Base-by-base conservation (phyloP, 2,329 filamentous ascomycete genomes). In the Penicillium sp. region DNA sequence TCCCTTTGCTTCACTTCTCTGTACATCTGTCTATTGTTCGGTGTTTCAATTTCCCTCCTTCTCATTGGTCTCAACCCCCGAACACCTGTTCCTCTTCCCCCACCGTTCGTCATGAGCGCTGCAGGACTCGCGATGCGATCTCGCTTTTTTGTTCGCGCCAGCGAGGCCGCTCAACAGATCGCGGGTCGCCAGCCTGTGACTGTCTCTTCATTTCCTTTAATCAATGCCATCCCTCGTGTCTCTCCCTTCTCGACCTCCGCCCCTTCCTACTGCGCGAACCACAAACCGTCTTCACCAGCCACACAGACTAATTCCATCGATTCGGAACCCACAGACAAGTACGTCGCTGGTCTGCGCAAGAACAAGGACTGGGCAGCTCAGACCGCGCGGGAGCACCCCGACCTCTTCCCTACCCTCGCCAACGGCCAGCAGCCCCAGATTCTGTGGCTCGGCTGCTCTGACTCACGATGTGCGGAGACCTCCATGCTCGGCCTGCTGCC, bases 381-480 rank as follows among this genome's bases (percentile, higher is more conserved):
- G 68, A 88, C 87, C 66, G 77, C 83, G 53, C 81, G 86, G 65
- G 82, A 87, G 69, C 86, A 93, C 65, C 89, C 91, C 1, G 81
- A 86, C 16, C 88, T 92, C 79, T 92, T 94, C 79, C 80, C 84
- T 51, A 85, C 83, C 61, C 82, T 91, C 54, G 86, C 88, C 30
- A 80, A 82, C 62, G 89, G 89, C 65, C 91, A 94, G 76, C 78
- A 83, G 1, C 82, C 83, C 4, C 78, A 83, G 67, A 84, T 85
- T 57, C 78, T 96, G 60, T 96, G 92, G 92, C 85, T 96, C 67
- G 92, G 92, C 61, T 96, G 92, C 80, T 90, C 91, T 70, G 92
- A 96, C 81, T 92, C 89, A 42, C 90, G 92, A 65, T 89, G 91
- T 68, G 92, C 92, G 1, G 92, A 95, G 78, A 94, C 91, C 5